These are phyloP conservation scores for Spathaspora girioi DNA, from an alignment of 805 yeast genomes.

Conservation along the genomic window DNA sequence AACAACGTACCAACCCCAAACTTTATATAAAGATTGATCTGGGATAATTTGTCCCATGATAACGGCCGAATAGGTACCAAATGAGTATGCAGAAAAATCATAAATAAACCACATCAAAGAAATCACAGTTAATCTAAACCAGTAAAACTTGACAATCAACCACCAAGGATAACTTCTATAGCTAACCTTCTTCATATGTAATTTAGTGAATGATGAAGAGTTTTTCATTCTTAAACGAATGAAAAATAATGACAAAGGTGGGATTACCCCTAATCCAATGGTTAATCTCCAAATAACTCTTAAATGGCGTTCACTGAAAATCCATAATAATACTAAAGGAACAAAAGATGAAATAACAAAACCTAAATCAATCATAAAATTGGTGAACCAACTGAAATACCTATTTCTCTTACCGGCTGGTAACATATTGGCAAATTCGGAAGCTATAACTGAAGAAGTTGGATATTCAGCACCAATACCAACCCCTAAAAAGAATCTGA, in stretches of 20 bases:
- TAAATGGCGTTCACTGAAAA: slow-evolving; percentile 65
- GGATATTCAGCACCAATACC: slow-evolving; percentile 97
- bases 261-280: slow-evolving; percentile 83
- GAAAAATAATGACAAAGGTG: slow-evolving; percentile 74
- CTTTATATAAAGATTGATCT: slow-evolving; percentile 58
- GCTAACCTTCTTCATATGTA: slow-evolving; percentile 58
- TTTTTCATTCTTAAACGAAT: slow-evolving; percentile 75
- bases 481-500: slow-evolving; percentile 83
- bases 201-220: slow-evolving; percentile 64
- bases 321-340: slow-evolving; percentile 82
- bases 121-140: slow-evolving; percentile 71
- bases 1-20: slow-evolving; percentile 91
- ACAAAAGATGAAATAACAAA: slow-evolving; percentile 81
- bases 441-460: slow-evolving; percentile 87
- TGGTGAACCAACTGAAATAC: slow-evolving; percentile 86
- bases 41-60: slow-evolving; percentile 60
- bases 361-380: slow-evolving; percentile 82
- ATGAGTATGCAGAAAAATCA: slow-evolving; percentile 83
- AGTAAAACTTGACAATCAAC: slow-evolving; percentile 71
- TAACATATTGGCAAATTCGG: slow-evolving; percentile 78
- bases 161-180: slow-evolving; percentile 52
- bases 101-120: slow-evolving; percentile 86
- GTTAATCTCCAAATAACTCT: slow-evolving; percentile 89
- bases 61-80: slow-evolving; percentile 76
- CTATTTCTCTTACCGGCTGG: slow-evolving; percentile 82